Evolutionary conservation across 495 filamentous ascomycete genomes (phyloP), one percentile per base, ranked within the genome.

Genomic region (Barbatosphaeria neglecta): DNA sequence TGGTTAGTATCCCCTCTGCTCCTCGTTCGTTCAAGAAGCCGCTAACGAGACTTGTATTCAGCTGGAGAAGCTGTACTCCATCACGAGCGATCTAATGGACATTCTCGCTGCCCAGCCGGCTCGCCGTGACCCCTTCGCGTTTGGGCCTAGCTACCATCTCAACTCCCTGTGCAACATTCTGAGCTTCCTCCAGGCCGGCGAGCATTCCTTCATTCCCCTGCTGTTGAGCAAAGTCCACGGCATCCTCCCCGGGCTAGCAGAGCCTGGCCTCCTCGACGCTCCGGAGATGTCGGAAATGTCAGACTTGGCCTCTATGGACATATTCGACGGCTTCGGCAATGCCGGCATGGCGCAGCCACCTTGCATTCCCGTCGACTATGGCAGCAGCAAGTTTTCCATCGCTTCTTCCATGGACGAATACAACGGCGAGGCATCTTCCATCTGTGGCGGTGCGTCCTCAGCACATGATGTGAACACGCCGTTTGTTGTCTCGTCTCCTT

Each of bases 11-110:
- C 22, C 8, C 9, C 2, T 1, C 8, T n/a, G 13, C 3, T 18
- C 5, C 17, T 3, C 13, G 17, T 1, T 3, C 2, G 6, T 31
- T 22, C 1, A 11, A 19, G 3, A 22, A 22, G 17, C 6, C 19
- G 15, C 25, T 46, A 40, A 19, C 22, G 22, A 37, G 23, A 2
- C 9, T 4, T 19, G 50, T 17, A 58, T 48, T 28, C 54, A 64
- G 46, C 58, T 86, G 38, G 84, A 87, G 49, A 90, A 90, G 57
- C 67, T 92, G 35, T 80, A 88, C 49, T 82, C 84, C 54, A 72
- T 90, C 37, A 77, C 85, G 6, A 84, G 77, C 55, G 77, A 83
- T 16, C 69, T 90, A 39, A 78, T 76, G 13, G 86, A 90, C 52
- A 78, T 86, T 7, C 78, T 90, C 42, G 72, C 80, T 4, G 77